phyloP scores from a whole-genome alignment of 2,329 filamentous ascomycete genomes.

The Metarhizium album region DNA sequence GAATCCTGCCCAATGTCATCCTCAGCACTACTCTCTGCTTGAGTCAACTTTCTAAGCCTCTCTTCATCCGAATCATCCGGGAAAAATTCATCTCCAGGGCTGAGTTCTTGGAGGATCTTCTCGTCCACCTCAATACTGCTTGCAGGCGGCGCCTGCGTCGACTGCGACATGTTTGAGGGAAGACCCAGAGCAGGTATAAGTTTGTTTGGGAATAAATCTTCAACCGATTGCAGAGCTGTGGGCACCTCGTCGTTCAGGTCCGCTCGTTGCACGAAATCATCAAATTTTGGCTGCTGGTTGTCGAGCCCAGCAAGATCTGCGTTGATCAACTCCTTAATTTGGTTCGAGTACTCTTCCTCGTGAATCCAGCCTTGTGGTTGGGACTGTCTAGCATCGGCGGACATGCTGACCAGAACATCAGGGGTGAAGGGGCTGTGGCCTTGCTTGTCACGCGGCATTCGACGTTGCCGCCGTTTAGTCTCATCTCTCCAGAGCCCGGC shows the following conservation, averaged over 20 bases:
- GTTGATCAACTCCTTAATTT: constrained; percentile 50
- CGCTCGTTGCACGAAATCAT: constrained; percentile 48
- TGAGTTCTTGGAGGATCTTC: constrained; percentile 35
- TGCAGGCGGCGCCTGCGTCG: constrained; percentile 19
- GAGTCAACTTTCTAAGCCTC: constrained; percentile 19
- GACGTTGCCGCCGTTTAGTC: constrained; percentile 62
- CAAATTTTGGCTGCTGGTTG: constrained; percentile 41
- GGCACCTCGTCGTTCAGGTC: constrained; percentile 51
- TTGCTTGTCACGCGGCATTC: constrained; percentile 52
- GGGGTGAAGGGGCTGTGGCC: constrained; percentile 67
- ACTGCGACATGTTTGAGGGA: constrained; percentile 29
- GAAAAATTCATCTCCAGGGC: constrained; percentile 38
- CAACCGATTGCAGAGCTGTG: constrained; percentile 72
- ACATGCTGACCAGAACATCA: constrained; percentile 81
- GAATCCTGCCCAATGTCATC: neutral
- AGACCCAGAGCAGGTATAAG: constrained; percentile 38
- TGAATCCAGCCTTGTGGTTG: constrained; percentile 83
- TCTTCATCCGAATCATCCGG: constrained; percentile 45
- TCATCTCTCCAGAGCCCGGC: constrained; percentile 89
- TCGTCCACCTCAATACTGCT: constrained; percentile 57
- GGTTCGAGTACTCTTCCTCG: constrained; percentile 67
- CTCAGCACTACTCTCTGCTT: neutral
- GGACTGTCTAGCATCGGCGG: constrained; percentile 64
- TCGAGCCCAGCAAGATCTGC: constrained; percentile 46
- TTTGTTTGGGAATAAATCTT: constrained; percentile 71